A percentile compares a stretch with the other conserved stretches of the same genome.
Conservation (phyloP, 345 rosid genomes). For the Citrus mangshanensis region DNA sequence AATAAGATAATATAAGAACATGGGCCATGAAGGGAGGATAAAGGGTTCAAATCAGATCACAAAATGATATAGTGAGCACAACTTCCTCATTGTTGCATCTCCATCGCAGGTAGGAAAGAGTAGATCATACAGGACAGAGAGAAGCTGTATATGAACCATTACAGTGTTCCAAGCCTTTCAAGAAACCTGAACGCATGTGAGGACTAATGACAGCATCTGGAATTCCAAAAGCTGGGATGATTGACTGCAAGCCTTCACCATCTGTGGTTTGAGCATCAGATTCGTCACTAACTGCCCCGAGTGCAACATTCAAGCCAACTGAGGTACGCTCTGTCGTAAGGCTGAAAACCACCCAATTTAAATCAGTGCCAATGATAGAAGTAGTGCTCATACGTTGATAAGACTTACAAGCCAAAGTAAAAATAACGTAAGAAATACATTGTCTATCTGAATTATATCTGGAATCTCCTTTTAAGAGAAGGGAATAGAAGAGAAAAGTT, state of each 20-base stretch:
- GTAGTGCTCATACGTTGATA: background rate
- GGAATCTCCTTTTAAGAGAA: background rate
- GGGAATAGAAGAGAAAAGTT: background rate
- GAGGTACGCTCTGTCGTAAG: slow-evolving; percentile 65
- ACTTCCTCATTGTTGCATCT: background rate
- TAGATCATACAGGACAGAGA: slow-evolving; percentile 48
- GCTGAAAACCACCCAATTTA: slow-evolving; percentile 41
- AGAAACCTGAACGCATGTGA: slow-evolving; percentile 46
- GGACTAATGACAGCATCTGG: slow-evolving; percentile 48
- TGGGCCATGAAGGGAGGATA: background rate
- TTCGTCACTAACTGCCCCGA: slow-evolving; percentile 31
- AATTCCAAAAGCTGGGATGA: slow-evolving; percentile 32
- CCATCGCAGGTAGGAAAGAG: background rate
- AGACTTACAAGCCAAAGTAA: background rate
- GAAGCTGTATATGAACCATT: slow-evolving; percentile 57
- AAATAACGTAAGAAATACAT: background rate
- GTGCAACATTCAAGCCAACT: slow-evolving; percentile 68
- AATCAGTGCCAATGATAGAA: background rate
- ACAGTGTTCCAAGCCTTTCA: slow-evolving; percentile 68
- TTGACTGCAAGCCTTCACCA: slow-evolving; percentile 21
- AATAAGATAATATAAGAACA: background rate
- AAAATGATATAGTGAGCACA: background rate
- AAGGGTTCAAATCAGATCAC: background rate
- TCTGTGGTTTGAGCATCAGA: slow-evolving; percentile 28
- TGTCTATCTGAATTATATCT: background rate